Evolutionary conservation across 2,329 filamentous ascomycete species (phyloP).

Genomic region (Truncatella angustata): DNA sequence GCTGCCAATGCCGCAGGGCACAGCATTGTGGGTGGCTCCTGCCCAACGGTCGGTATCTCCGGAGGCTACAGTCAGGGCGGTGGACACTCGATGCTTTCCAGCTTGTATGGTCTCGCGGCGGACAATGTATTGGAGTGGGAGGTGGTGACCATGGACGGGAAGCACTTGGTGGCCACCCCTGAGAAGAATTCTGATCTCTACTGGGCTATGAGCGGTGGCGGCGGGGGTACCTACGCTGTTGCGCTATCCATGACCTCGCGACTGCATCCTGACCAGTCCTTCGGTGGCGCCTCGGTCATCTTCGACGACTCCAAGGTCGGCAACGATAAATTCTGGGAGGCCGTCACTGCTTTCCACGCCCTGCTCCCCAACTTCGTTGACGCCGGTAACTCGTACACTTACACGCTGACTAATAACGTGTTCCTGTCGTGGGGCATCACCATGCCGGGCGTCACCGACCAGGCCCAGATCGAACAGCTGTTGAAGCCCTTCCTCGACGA

Average conservation of each 20-base stretch:
- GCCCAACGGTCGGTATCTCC: constrained; percentile 53
- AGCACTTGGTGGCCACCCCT: constrained; percentile 35
- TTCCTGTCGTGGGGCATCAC: constrained; percentile 14
- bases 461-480: constrained; percentile 23
- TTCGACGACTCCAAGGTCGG: constrained; percentile 14
- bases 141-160: constrained; percentile 35
- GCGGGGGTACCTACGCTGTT: constrained; percentile 48
- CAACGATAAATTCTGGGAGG: neutral
- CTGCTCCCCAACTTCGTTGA: constrained; percentile 21
- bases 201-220: constrained; percentile 52
- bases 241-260: constrained; percentile 30
- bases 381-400: constrained; percentile 20
- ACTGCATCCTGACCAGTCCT: constrained; percentile 16
- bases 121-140: constrained; percentile 53
- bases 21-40: constrained; percentile 46
- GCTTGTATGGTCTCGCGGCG: constrained; percentile 55
- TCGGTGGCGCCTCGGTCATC: constrained; percentile 17
- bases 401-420: constrained; percentile 16
- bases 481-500: constrained; percentile 21
- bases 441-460: constrained; percentile 24
- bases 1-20: constrained; percentile 36
- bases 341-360: constrained; percentile 13
- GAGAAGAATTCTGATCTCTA: constrained; percentile 46
- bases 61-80: constrained; percentile 62
- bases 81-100: constrained; percentile 54